Evolutionary conservation across 2,329 filamentous ascomycete genomes (phyloP), one percentile per base, ranked within the genome.

Genomic region (Sporothrix globosa): DNA sequence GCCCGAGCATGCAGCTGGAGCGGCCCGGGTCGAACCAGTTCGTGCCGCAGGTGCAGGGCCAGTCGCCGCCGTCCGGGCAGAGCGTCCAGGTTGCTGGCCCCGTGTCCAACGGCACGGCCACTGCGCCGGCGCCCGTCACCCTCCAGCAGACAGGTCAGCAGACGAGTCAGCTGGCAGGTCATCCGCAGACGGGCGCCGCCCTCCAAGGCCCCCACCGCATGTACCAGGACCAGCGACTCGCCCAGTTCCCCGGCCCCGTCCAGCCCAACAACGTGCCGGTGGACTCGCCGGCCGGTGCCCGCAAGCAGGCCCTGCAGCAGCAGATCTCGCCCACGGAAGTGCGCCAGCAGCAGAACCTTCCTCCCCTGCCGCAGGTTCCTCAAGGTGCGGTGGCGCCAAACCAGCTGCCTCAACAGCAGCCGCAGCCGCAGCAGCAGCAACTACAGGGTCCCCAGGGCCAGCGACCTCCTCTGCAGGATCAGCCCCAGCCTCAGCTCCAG

Each of bases 1-100:
- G 70, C 21, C 52, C 74, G 3, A 69, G 73, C 48, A 39, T 72
- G 19, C 71, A 74, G 53, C 71, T 73, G 44, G 74, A 63, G 34
- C 34, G 68, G 2, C 68, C 52, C 3, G 21, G 41, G 11, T 63
- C 54, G 19, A 53, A 24, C 39, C 48, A 50, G 39, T 56, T 56
- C 24, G 17, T 34, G 13, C 50, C 44, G 17, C 61, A 50, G 60
- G 39, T 19, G 14, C 60, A 65, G 17, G 52, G 41, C 7, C 46
- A 34, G 24, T 17, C 44, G 19, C 2, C 14, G n/a, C 24, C 46
- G 46, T 19, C 48, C 6, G 17, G 14, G 24, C 66, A 30, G 11
- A 4, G 7, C 1, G 19, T 3, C 3, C 63, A 34, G 24, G 24
- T 56, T 6, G 53, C 53, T 2, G 53, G 53, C 17, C 53, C 53